These are phyloP conservation scores for Colletotrichum australisinense DNA, from an alignment of 2,329 filamentous ascomycete genomes.

Conservation along the genomic window DNA sequence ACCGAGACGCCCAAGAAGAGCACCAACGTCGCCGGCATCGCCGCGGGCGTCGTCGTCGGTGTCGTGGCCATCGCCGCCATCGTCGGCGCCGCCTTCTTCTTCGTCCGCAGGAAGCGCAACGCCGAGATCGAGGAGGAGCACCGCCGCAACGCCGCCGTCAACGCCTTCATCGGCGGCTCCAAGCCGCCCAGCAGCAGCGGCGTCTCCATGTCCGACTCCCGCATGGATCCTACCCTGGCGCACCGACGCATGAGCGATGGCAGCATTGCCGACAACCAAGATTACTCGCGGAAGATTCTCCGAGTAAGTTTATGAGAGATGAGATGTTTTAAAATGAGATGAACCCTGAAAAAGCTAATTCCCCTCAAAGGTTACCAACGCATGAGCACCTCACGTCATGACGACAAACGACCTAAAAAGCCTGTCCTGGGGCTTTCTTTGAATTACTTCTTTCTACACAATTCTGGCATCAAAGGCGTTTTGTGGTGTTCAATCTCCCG, in stretches of 20 bases:
- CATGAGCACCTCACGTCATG: constrained; percentile 54
- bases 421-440: constrained; percentile 35
- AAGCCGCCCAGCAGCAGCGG: constrained; percentile 72
- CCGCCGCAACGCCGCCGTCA: constrained; percentile 82
- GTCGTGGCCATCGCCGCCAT: constrained; percentile 76
- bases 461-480: constrained; percentile 58
- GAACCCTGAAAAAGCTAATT: background rate
- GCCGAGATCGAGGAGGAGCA: constrained; percentile 86
- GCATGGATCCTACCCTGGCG: constrained; percentile 88
- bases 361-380: constrained; percentile 65
- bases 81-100: constrained; percentile 77
- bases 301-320: constrained; percentile 72
- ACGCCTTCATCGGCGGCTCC: constrained; percentile 76
- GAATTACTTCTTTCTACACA: constrained; percentile 48
- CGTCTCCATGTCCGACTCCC: constrained; percentile 81
- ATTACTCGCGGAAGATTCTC: constrained; percentile 95
- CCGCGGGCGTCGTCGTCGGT: constrained; percentile 87
- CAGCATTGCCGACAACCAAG: constrained; percentile 96
- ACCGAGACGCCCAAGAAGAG: constrained; percentile 41
- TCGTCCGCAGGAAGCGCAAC: constrained; percentile 80
- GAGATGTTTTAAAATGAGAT: background rate
- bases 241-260: constrained; percentile 90
- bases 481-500: constrained; percentile 31
- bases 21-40: constrained; percentile 85
- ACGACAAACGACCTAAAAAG: constrained; percentile 52